Evolutionary conservation across 2,329 filamentous ascomycete species (phyloP).

Genomic region (Fusarium scirpi): DNA sequence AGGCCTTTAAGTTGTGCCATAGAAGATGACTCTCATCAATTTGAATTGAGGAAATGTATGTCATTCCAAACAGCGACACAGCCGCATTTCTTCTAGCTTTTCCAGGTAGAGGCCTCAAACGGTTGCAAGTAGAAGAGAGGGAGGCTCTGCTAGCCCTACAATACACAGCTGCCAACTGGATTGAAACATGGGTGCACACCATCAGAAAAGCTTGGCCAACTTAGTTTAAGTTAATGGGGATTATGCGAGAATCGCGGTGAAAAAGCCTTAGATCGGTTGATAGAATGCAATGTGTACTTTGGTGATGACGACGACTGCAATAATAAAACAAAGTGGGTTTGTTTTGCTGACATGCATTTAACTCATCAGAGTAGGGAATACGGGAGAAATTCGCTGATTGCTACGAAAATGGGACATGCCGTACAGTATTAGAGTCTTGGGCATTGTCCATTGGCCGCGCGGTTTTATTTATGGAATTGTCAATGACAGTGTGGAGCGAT

Average conservation of each 20-base stretch:
- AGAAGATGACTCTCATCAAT: neutral
- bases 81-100: neutral
- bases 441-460: constrained; percentile 9
- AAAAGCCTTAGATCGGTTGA: neutral
- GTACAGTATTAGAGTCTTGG: constrained; percentile 9
- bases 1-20: neutral
- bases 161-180: neutral
- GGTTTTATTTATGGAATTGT: constrained; percentile 40
- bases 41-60: neutral
- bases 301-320: constrained; percentile 32
- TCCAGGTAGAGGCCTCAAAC: constrained; percentile 5
- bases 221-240: neutral
- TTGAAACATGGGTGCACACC: constrained; percentile 18
- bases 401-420: neutral
- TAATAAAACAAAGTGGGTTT: constrained; percentile 13
- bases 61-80: constrained; percentile 25
- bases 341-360: constrained; percentile 20
- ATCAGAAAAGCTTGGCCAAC: constrained; percentile 9
- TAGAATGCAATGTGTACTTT: neutral
- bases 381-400: neutral
- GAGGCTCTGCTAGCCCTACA: constrained; percentile 34
- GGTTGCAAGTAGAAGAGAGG: neutral
- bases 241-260: constrained; percentile 5
- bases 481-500: constrained; percentile 21
- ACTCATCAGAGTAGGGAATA: neutral